phyloP scores from a whole-genome alignment of 768 basidiomycete species.

The Udeniomyces megalosporus region DNA sequence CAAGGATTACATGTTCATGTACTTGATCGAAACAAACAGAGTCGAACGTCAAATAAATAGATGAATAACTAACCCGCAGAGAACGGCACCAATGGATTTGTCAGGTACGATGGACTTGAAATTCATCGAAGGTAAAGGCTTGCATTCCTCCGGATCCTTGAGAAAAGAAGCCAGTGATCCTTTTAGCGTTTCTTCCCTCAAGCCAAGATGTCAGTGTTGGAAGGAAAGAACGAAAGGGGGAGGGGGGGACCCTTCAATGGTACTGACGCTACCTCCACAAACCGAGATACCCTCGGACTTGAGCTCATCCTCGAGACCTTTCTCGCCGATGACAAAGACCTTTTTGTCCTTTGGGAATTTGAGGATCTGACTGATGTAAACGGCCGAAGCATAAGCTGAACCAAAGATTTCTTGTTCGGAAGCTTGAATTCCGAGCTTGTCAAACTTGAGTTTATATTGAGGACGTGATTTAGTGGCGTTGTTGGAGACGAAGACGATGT shows the following conservation, averaged over 20 bases:
- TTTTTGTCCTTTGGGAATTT: slow-evolving; percentile 80
- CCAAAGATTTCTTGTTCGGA: slow-evolving; percentile 87
- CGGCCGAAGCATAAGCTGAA: slow-evolving; percentile 72
- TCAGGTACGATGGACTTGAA: slow-evolving; percentile 46
- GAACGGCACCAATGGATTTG: slow-evolving; percentile 67
- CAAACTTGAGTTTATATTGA: slow-evolving; percentile 80
- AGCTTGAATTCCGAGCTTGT: slow-evolving; percentile 69
- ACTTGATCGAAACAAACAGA: no score
- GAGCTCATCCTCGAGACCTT: slow-evolving; percentile 83
- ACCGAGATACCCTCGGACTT: slow-evolving; percentile 64
- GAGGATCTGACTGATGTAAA: slow-evolving; percentile 74
- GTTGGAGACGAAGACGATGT: slow-evolving; percentile 85
- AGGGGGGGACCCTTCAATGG: no score
- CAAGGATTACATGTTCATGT: no score
- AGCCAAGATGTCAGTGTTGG: background rate
- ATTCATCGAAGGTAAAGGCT: slow-evolving; percentile 51
- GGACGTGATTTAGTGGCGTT: slow-evolving; percentile 86
- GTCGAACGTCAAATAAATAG: no score
- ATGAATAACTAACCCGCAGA: slow-evolving; percentile 81
- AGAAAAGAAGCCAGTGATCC: background rate
- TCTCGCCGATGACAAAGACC: slow-evolving; percentile 88
- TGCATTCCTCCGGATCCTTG: slow-evolving; percentile 73
- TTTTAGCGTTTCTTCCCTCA: background rate
- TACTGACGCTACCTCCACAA: slow-evolving; percentile 67
- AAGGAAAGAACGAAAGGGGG: background rate